Percentiles rank a stretch among this genome's conserved stretches.
Conservation (phyloP, 2,329 filamentous ascomycete genomes). For the Talaromyces piceae region DNA sequence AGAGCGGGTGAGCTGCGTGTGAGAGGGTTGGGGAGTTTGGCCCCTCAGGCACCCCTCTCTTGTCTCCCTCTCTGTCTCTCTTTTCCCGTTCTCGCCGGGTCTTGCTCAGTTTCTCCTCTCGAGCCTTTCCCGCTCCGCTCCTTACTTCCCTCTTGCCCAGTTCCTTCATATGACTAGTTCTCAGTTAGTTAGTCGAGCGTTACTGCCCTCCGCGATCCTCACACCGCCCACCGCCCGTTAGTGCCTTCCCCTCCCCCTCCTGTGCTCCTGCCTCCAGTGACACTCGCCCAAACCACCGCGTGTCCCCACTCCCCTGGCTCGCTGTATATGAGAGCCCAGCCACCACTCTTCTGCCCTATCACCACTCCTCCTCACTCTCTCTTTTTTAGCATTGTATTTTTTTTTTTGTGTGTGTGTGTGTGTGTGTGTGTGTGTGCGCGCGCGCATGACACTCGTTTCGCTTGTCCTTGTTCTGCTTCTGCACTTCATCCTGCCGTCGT, state of each 20-base stretch:
- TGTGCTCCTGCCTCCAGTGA: not conserved
- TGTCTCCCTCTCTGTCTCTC: conserved; percentile 4
- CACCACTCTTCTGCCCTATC: not conserved
- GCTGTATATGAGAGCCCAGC: not conserved
- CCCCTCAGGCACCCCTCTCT: conserved; percentile 10
- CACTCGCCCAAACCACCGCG: conserved; percentile 4
- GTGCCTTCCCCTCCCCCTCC: conserved; percentile 6
- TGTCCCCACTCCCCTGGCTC: conserved; percentile 2
- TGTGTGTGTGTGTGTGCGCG: not conserved
- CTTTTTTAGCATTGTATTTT: too few relatives aligned
- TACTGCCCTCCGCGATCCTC: conserved; percentile 8
- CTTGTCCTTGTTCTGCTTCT: not conserved
- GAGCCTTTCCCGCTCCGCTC: conserved; percentile 4
- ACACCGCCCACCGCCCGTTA: conserved; percentile 10
- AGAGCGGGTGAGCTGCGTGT: not conserved
- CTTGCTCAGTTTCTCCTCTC: too few relatives aligned
- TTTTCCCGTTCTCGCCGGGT: too few relatives aligned
- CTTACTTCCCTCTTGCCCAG: too few relatives aligned
- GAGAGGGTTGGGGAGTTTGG: conserved; percentile 1
- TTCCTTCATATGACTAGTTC: too few relatives aligned
- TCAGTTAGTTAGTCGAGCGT: too few relatives aligned
- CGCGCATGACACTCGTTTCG: not conserved
- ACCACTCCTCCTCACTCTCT: too few relatives aligned
- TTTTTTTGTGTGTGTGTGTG: not conserved
- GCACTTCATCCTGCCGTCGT: not conserved